These are phyloP conservation scores for Antitrichia curtipendula DNA, from an alignment of 225 moss, liverwort and hornwort genomes.

Conservation along the genomic window DNA sequence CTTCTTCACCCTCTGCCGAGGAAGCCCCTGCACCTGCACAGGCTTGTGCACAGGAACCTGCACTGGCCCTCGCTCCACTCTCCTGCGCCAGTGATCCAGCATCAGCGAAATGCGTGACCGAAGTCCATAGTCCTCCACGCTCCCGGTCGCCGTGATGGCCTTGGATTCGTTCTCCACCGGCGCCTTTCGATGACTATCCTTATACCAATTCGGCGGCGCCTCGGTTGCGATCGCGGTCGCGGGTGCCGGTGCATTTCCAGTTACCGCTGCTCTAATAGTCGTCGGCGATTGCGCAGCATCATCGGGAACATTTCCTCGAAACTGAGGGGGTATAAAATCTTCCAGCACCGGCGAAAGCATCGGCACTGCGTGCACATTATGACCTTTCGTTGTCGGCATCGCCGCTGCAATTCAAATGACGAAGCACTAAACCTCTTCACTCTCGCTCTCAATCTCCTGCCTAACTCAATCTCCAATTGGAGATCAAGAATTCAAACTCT, in stretches of 20 bases:
- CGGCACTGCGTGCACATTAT: constrained; percentile 7
- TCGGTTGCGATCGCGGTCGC: not conserved
- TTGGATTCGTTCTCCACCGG: not conserved
- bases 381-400: constrained; percentile 5
- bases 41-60: constrained; percentile 9
- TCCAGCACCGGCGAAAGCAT: constrained; percentile 45
- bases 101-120: constrained; percentile 2
- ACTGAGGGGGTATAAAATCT: constrained; percentile 24
- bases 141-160: not conserved
- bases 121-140: not conserved
- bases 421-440: not conserved
- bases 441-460: not conserved
- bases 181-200: not conserved
- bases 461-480: not conserved
- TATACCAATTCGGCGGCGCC: not conserved
- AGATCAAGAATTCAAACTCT: not conserved
- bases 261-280: not conserved
- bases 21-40: constrained; percentile 24
- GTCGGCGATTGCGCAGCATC: constrained; percentile 1
- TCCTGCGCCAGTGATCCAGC: constrained; percentile 9
- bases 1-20: not conserved
- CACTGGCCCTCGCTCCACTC: not conserved
- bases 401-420: not conserved
- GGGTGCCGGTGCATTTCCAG: not conserved
- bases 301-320: constrained; percentile 27